Percentiles rank a stretch among this genome's conserved stretches.
Evolutionary conservation across 352 stramenopile genomes (phyloP).

Genomic region (Pythium aristosporum): DNA sequence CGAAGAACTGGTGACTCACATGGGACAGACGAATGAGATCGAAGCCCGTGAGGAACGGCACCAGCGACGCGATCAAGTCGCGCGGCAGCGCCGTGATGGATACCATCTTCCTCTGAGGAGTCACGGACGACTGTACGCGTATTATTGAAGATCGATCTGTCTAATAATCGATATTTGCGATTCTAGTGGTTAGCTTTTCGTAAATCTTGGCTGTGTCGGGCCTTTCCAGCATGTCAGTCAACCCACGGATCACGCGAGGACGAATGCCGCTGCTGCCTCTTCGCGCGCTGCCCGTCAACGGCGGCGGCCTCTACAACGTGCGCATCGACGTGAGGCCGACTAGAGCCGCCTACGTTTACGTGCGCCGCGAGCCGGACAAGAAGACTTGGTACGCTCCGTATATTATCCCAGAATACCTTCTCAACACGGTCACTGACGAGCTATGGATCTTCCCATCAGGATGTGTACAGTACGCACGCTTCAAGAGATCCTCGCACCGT

Average conservation of each 20-base stretch:
- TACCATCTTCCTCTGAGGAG: background rate
- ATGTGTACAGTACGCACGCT: constrained; percentile 14
- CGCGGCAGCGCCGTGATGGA: constrained; percentile 1
- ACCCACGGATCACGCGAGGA: background rate
- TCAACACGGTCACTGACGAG: background rate
- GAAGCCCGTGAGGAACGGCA: constrained; percentile 13
- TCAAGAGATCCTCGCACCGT: constrained; percentile 21
- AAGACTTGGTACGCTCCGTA: constrained; percentile 11
- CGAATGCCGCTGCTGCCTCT: constrained; percentile 11
- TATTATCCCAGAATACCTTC: background rate
- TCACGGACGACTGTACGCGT: background rate
- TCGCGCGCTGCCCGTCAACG: constrained; percentile 16
- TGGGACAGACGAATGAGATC: constrained; percentile 12
- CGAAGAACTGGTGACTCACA: background rate
- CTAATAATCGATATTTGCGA: too few species aligned
- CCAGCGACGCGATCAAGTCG: constrained; percentile 7
- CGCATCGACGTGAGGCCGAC: constrained; percentile 10
- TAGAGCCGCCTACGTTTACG: constrained; percentile 18
- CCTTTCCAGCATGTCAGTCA: too few species aligned
- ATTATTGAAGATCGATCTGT: too few species aligned
- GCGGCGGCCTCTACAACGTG: constrained; percentile 5
- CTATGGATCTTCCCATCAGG: background rate
- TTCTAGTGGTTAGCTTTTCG: too few species aligned
- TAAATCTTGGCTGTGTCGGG: too few species aligned
- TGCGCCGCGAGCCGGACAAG: constrained; percentile 15